Base-by-base conservation (phyloP, 495 filamentous ascomycete species). In the Hypoxylon crocopeplum region DNA sequence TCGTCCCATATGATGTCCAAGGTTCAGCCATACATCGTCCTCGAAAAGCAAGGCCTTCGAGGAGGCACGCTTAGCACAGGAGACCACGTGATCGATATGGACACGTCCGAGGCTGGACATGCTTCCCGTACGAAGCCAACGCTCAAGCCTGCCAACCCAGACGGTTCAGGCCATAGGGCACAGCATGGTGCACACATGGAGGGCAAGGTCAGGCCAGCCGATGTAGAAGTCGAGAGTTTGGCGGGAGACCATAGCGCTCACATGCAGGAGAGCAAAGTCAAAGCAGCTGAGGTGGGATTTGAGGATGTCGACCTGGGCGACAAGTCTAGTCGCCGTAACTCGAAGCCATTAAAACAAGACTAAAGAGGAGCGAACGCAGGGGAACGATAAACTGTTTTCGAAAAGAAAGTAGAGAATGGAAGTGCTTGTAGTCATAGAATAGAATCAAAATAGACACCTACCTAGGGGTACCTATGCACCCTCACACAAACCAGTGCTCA, bases 1-100 rank as follows among this genome's bases (percentile, higher is more conserved):
- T 63, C 49, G 17, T 60, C 68, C 27, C 62, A 65, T 55, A 67
- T 67, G 51, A 54, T 21, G 13, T 54, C 62, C 27, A 65, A 60
- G 24, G 48, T 60, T 37, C 51, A 64, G 25, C 48, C 54, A 2
- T 64, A 54, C 10, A 19, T 32, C 24, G 20, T 44, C 38, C 39
- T 53, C 24, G 44, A 48, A 6, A 34, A 53, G 17, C 46, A 55
- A 51, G 41, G 19, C 5, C 1, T 33, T 10, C 39, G 19, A 27
- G 45, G 30, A 22, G 21, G 32, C 5, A 24, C 15, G 24, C 15
- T 36, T 24, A 27, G 29, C 33, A 48, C 47, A 16, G 64, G 52
- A 22, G 66, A 71, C 48, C 56, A 55, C 44, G 45, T 57, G 10
- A 61, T 63, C 21, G 49, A 64, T 13, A 62, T 49, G 57, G 48